These are phyloP conservation scores for Choanephora cucurbitarum DNA, from an alignment of 371 early-diverging fungal species.

Conservation along the genomic window DNA sequence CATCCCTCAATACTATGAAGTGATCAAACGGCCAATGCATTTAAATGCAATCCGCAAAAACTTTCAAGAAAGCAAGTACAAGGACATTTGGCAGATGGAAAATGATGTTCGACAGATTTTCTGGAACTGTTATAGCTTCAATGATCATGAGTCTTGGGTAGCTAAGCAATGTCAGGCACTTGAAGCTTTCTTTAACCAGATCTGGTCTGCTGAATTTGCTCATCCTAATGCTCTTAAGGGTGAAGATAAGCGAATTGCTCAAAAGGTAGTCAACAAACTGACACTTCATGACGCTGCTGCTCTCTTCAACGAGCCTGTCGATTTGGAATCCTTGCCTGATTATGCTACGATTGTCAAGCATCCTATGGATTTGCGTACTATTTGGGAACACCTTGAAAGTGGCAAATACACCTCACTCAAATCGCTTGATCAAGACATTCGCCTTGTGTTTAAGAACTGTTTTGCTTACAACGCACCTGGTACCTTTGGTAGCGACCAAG, in stretches of 20 bases:
- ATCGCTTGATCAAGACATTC: constrained; percentile 61
- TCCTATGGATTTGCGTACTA: constrained; percentile 97
- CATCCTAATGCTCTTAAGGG: constrained; percentile 37
- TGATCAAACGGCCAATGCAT: constrained; percentile 98
- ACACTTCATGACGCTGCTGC: constrained; percentile 39
- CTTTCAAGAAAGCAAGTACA: constrained; percentile 60
- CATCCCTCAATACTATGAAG: constrained; percentile 87
- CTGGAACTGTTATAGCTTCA: constrained; percentile 92
- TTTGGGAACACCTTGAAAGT: constrained; percentile 76
- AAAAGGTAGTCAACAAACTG: constrained; percentile 42
- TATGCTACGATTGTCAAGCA: constrained; percentile 83
- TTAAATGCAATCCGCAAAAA: constrained; percentile 81
- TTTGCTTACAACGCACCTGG: constrained; percentile 85
- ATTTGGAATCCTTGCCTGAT: constrained; percentile 84
- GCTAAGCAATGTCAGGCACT: constrained; percentile 42
- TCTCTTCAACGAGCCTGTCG: constrained; percentile 87
- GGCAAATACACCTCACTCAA: constrained; percentile 50
- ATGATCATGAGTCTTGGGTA: constrained; percentile 67
- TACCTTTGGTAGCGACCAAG: constrained; percentile 80
- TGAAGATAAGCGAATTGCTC: constrained; percentile 38
- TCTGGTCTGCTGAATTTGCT: constrained; percentile 48
- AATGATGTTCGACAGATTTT: constrained; percentile 70
- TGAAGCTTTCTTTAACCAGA: constrained; percentile 40
- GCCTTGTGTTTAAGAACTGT: constrained; percentile 84
- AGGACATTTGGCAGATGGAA: constrained; percentile 52